Conservation (phyloP, 192 early-diverging fungal species). For the Anaeromyces robustus region DNA sequence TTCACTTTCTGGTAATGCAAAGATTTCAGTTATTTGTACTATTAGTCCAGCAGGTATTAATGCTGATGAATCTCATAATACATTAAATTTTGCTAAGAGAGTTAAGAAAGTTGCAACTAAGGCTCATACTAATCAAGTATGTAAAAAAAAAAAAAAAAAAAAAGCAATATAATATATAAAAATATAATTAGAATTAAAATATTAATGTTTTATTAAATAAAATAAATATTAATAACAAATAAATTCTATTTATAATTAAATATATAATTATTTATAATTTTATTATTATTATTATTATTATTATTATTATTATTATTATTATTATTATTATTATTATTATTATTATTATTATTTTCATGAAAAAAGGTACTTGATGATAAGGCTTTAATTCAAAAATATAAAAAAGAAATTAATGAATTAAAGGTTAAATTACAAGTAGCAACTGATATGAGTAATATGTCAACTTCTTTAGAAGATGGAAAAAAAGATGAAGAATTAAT, state of each 20-base stretch:
- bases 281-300: too few species aligned
- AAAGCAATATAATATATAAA: too few species aligned
- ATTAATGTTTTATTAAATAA: too few species aligned
- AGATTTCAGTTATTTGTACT: conserved; percentile 82
- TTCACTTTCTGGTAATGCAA: conserved; percentile 78
- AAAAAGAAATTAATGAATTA: conserved; percentile 61
- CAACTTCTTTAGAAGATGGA: neutral
- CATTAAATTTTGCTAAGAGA: conserved; percentile 85
- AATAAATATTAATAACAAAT: too few species aligned
- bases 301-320: too few species aligned
- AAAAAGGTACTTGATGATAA: conserved; percentile 50
- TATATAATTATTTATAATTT: too few species aligned
- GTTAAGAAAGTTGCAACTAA: conserved; percentile 76
- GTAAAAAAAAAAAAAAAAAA: conserved; percentile 1
- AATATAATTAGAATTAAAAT: too few species aligned
- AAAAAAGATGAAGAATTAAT: conserved; percentile 26
- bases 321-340: too few species aligned
- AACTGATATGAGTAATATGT: conserved; percentile 24
- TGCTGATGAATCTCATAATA: conserved; percentile 75
- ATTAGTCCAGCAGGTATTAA: conserved; percentile 64
- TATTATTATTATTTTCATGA: too few species aligned
- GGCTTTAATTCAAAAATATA: conserved; percentile 68
- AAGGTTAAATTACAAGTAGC: conserved; percentile 41
- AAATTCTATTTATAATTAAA: too few species aligned
- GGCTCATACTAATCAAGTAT: conserved; percentile 65